Percentiles rank a stretch among this genome's conserved stretches.
Conservation (phyloP, 2,329 filamentous ascomycete genomes). For the Lasiodiplodia sp. region DNA sequence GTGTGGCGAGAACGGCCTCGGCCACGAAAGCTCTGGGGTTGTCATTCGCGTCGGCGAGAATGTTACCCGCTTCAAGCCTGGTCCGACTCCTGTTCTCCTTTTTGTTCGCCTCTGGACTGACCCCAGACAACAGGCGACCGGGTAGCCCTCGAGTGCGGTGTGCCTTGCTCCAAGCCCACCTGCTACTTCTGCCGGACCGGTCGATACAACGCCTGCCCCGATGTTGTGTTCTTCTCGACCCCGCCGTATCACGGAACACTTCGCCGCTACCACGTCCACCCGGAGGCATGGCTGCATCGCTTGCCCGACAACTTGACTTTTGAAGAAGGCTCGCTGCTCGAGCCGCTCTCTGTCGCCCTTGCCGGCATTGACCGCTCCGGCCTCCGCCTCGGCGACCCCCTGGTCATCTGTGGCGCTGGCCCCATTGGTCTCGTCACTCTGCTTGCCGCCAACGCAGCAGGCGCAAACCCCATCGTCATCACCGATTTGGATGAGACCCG, state of each 20-base stretch:
- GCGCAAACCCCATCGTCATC: slow-evolving; percentile 63
- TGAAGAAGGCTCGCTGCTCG: slow-evolving; percentile 64
- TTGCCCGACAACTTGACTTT: slow-evolving; percentile 61
- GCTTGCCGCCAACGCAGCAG: slow-evolving; percentile 61
- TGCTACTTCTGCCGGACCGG: slow-evolving; percentile 63
- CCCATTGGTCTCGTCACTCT: slow-evolving; percentile 67
- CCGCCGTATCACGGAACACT: slow-evolving; percentile 70
- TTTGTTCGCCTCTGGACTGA: background rate
- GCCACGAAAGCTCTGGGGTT: slow-evolving; percentile 79
- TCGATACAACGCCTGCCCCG: slow-evolving; percentile 68
- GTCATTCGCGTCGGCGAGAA: slow-evolving; percentile 75
- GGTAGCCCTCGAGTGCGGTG: slow-evolving; percentile 92
- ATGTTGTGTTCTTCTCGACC: slow-evolving; percentile 73
- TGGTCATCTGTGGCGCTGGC: slow-evolving; percentile 67
- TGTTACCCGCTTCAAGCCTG: slow-evolving; percentile 69
- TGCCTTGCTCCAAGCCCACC: slow-evolving; percentile 75
- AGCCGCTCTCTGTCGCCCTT: slow-evolving; percentile 67
- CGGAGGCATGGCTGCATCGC: slow-evolving; percentile 92
- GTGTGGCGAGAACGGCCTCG: slow-evolving; percentile 73
- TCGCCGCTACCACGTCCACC: slow-evolving; percentile 74
- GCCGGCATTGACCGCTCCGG: slow-evolving; percentile 64
- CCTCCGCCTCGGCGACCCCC: slow-evolving; percentile 54
- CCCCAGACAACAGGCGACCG: slow-evolving; percentile 72
- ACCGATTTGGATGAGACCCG: slow-evolving; percentile 67
- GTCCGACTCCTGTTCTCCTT: slow-evolving; percentile 44